A percentile compares a stretch with the other conserved stretches of the same genome.
Conservation (phyloP, 225 moss, liverwort and hornwort species). For the Thuidium tamariscinum region DNA sequence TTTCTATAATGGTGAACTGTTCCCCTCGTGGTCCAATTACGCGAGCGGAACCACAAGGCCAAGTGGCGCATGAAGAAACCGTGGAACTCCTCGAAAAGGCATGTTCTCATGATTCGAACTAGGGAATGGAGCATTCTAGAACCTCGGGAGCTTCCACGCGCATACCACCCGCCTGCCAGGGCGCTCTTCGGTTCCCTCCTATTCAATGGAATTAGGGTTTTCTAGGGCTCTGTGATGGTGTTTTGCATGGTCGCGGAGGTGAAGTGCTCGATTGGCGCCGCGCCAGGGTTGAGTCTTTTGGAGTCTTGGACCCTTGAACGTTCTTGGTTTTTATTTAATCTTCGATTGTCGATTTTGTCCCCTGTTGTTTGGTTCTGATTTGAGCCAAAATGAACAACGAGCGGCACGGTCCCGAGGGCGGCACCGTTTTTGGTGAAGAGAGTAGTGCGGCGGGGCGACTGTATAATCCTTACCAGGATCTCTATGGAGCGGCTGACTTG, state of each 20-base stretch:
- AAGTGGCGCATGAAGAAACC: background rate
- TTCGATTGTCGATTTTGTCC: background rate
- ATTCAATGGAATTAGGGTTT: background rate
- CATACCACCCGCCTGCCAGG: background rate
- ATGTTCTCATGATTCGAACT: background rate
- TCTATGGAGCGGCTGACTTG: constrained; percentile 53
- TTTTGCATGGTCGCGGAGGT: background rate
- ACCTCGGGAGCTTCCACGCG: background rate
- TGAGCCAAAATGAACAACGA: constrained; percentile 9
- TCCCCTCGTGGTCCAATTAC: background rate
- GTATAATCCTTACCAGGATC: constrained; percentile 70
- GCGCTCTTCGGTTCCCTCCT: background rate
- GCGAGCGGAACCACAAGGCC: background rate
- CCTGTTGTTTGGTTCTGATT: background rate
- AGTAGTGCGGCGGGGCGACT: constrained; percentile 35
- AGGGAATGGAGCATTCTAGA: background rate
- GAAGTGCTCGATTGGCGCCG: background rate
- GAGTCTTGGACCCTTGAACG: background rate
- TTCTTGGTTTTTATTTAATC: background rate
- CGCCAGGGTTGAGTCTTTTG: background rate
- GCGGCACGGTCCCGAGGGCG: background rate
- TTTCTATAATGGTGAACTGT: too few relatives aligned
- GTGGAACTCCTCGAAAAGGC: background rate
- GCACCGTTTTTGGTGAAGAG: constrained; percentile 28
- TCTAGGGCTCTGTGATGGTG: background rate